Conservation (phyloP, 1,139 yeast species). For the Candida buenavistaensis region DNA sequence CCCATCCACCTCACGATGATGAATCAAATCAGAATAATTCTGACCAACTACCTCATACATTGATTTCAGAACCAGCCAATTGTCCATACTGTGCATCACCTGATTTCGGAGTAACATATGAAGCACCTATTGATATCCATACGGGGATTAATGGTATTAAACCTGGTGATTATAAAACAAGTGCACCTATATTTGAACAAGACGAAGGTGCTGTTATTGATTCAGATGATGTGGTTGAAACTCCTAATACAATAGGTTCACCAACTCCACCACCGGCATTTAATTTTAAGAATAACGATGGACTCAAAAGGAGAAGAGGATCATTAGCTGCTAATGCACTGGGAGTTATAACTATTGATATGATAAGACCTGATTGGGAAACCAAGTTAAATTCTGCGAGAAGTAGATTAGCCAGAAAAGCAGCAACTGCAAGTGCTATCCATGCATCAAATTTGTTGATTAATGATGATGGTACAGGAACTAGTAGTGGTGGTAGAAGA, state of each 20-base stretch:
- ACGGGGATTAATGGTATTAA: slow-evolving; percentile 54
- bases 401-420: slow-evolving; percentile 73
- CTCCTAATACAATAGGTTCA: slow-evolving; percentile 9
- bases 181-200: slow-evolving; percentile 7
- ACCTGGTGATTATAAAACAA: slow-evolving; percentile 35
- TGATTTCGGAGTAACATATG: slow-evolving; percentile 81
- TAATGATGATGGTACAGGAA: slow-evolving; percentile 15
- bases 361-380: slow-evolving; percentile 93
- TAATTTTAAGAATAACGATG: not conserved
- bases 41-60: slow-evolving; percentile 50
- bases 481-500: slow-evolving; percentile 3
- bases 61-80: slow-evolving; percentile 82
- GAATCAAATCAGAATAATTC: slow-evolving; percentile 24
- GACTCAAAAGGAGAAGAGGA: slow-evolving; percentile 23
- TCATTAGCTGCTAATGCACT: slow-evolving; percentile 63
- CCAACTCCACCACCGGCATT: slow-evolving; percentile 9
- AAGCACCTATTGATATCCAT: slow-evolving; percentile 54
- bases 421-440: slow-evolving; percentile 93
- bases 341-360: slow-evolving; percentile 74
- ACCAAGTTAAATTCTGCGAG: slow-evolving; percentile 68
- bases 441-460: slow-evolving; percentile 75
- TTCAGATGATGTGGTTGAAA: slow-evolving; percentile 3
- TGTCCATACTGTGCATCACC: slow-evolving; percentile 95
- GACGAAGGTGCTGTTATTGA: slow-evolving; percentile 11
- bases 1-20: slow-evolving; percentile 88